Base-by-base conservation (phyloP, 2,329 filamentous ascomycete species). In the Exserohilum rostratum region DNA sequence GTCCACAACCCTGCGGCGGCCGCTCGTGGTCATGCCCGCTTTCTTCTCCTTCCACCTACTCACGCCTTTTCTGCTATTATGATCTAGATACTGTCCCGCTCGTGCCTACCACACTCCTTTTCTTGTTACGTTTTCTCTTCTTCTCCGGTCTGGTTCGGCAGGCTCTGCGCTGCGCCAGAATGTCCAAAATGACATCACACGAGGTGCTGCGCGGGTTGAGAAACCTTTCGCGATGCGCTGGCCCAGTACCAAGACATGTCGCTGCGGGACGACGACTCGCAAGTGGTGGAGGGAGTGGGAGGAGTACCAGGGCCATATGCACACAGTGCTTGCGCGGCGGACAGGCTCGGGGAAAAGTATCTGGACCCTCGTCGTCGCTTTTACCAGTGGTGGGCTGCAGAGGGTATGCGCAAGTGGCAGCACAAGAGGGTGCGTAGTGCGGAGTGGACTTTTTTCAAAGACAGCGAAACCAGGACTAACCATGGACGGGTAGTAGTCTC, bases 171-270 rank as follows among this genome's bases (percentile, higher is more conserved):
- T 12, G 38, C 47, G 50, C 40, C 43, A 31, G n/a, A 46, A 50
- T 52, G 35, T 46, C 52, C 46, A 46, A 60, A 37, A 74, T 74
- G 71, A 72, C 70, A 70, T 72, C 71, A 73, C 64, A 61, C 58
- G 69, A 67, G 47, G 66, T 63, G 34, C 59, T 73, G 53, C 58
- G 58, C 55, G 67, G 61, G 51, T 56, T 72, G 38, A 63, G 62
- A 40, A 58, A 61, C 39, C 65, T 71, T 53, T 65, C 64, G 64
- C 67, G 68, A 55, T 57, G 52, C 22, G 63, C 55, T 61, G 53
- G 58, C 39, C 55, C 61, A 53, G 60, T 51, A 46, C 50, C 60
- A 52, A 64, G 52, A 47, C 57, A 51, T 12, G 39, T 50, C 18
- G 39, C 40, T 9, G 35, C 46, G 40, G 50, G 25, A 46, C 51